Evolutionary conservation across 2,329 filamentous ascomycete species (phyloP).

Genomic region (Hymenoscyphus linearis): DNA sequence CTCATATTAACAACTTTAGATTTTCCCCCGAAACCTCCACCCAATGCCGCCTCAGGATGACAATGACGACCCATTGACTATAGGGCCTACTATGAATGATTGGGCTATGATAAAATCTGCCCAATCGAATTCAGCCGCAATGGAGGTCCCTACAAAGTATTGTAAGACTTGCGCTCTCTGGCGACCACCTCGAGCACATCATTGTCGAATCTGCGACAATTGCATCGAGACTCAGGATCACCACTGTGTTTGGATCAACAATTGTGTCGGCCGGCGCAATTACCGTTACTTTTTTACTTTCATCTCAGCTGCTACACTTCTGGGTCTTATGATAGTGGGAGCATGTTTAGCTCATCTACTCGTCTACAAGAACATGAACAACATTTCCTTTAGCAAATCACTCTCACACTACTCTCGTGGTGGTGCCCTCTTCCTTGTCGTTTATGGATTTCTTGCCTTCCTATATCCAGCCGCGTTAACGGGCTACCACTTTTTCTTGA

Average conservation of each 20-base stretch:
- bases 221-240: conserved; percentile 97
- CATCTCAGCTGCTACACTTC: conserved; percentile 70
- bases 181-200: conserved; percentile 91
- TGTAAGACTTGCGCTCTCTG: conserved; percentile 97
- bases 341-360: conserved; percentile 77
- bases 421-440: conserved; percentile 81
- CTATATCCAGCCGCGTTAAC: conserved; percentile 80
- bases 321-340: conserved; percentile 70
- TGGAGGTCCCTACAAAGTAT: conserved; percentile 98
- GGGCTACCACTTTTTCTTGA: conserved; percentile 87
- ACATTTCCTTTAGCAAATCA: conserved; percentile 61
- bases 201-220: conserved; percentile 95
- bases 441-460: conserved; percentile 71
- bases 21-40: conserved; percentile 87
- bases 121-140: conserved; percentile 68
- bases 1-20: conserved; percentile 47
- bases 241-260: conserved; percentile 98
- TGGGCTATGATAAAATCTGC: conserved; percentile 89
- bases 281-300: conserved; percentile 98
- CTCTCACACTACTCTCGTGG: conserved; percentile 58
- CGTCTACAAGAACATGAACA: conserved; percentile 59
- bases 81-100: conserved; percentile 83
- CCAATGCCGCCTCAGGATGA: conserved; percentile 72
- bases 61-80: conserved; percentile 71
- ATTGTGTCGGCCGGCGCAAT: conserved; percentile 93